Base-by-base conservation (phyloP, 2,329 filamentous ascomycete genomes). In the Sporothrix pallida region DNA sequence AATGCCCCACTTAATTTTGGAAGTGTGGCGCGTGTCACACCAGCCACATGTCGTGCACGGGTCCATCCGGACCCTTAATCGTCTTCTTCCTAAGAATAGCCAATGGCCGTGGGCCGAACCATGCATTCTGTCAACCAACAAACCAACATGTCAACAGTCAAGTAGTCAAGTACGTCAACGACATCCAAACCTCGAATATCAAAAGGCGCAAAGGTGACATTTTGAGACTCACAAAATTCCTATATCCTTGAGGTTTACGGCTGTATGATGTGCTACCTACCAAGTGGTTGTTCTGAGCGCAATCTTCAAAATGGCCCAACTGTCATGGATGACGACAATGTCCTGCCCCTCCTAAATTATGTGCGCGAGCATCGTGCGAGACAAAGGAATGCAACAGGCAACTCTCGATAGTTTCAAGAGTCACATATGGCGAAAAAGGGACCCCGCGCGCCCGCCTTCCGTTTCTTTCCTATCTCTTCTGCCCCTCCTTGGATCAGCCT, bases 21-120 rank as follows among this genome's bases (percentile, higher is more conserved):
- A 7, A 7, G n/a, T 72, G 70, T 72, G 70, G 70, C 70, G 70
- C 70, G 44, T 37, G 3, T 1, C 2, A 15, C 70, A 72, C 70
- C 58, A 72, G 70, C 70, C 70, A 72, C 70, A 65, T 48, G 1
- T 26, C 10, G 31, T n/a, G n/a, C 46, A 9, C 65, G 65, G 65
- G 65, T 15, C 46, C 9, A 7, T n/a, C 65, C 65, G 65, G 23
- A 17, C 56, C 23, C 56, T 37, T 37, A 37, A 3, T 37, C 31
- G 31, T 37, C 31, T 37, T 3, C 31, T 2, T 37, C 31, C 56
- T 60, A 17, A 60, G 17, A 60, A 60, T 37, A 60, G 56, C 26
- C 23, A 26, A 26, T 26, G 23, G 23, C 23, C 23, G 23, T 26
- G 23, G 23, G 23, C 23, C 56, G 56, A 60, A 37, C 23, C 56